A percentile compares a stretch with the other conserved stretches of the same genome.
Conservation (phyloP, 2,329 filamentous ascomycete species). For the Fusarium musae region DNA sequence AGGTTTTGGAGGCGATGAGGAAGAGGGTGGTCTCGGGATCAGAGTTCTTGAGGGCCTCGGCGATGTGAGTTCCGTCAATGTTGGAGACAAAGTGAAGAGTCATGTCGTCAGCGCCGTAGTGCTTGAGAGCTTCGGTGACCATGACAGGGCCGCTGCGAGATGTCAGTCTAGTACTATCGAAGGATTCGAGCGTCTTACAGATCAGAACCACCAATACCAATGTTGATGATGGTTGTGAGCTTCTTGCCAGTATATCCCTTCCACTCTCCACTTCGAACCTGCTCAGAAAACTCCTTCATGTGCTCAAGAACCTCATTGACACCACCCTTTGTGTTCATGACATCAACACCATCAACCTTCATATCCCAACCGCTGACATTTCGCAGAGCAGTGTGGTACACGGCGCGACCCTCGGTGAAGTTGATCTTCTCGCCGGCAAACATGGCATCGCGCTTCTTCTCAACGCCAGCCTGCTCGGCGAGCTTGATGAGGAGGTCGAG, state of each 20-base stretch:
- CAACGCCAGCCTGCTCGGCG: constrained; percentile 88
- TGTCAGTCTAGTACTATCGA: constrained; percentile 10
- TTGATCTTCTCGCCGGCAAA: constrained; percentile 99
- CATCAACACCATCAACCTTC: constrained; percentile 90
- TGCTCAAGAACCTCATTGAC: constrained; percentile 93
- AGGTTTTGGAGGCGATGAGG: constrained; percentile 98
- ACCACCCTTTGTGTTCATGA: constrained; percentile 88
- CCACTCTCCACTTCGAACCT: constrained; percentile 94
- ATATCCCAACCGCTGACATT: constrained; percentile 86
- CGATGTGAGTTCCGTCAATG: constrained; percentile 98
- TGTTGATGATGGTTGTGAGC: constrained; percentile 95
- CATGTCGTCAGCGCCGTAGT: constrained; percentile 86
- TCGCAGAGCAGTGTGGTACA: constrained; percentile 93
- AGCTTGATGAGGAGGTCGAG: constrained; percentile 87
- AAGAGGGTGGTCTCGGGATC: constrained; percentile 99
- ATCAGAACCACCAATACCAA: constrained; percentile 98
- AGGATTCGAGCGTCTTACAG: constrained; percentile 60
- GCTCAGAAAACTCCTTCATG: constrained; percentile 98
- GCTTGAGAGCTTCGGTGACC: constrained; percentile 97
- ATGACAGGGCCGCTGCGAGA: constrained; percentile 86
- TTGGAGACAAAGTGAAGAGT: constrained; percentile 99
- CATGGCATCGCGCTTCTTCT: constrained; percentile 96
- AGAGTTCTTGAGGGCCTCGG: constrained; percentile 87
- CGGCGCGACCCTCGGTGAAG: constrained; percentile 96
- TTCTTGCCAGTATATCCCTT: constrained; percentile 98